phyloP scores from a whole-genome alignment of 495 filamentous ascomycete genomes.

The Endocarpon pusillum region DNA sequence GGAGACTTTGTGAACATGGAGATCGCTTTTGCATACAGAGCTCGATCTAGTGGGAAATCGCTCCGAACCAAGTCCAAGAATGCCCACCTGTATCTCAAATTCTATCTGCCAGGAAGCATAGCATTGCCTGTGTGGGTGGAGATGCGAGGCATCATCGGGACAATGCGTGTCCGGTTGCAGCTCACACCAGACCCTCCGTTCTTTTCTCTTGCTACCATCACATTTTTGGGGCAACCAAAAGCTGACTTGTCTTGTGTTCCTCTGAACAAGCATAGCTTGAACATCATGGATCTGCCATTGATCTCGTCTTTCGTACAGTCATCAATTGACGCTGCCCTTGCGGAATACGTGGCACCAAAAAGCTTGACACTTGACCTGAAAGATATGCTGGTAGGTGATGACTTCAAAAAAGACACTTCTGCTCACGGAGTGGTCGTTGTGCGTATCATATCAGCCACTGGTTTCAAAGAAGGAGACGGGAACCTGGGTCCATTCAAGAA shows the following conservation, averaged over 20 bases:
- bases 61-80: constrained; percentile 45
- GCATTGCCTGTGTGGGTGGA: constrained; percentile 57
- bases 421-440: constrained; percentile 47
- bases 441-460: constrained; percentile 40
- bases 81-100: constrained; percentile 49
- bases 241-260: constrained; percentile 53
- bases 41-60: constrained; percentile 34
- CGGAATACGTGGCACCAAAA: constrained; percentile 58
- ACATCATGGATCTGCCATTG: constrained; percentile 54
- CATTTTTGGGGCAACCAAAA: constrained; percentile 59
- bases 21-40: constrained; percentile 50
- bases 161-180: constrained; percentile 46
- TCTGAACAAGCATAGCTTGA: constrained; percentile 44
- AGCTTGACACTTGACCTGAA: constrained; percentile 53
- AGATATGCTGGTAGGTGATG: constrained; percentile 57
- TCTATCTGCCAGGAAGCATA: constrained; percentile 43
- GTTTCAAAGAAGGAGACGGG: constrained; percentile 50
- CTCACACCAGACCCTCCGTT: constrained; percentile 58
- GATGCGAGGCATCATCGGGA: constrained; percentile 45
- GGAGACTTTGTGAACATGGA: constrained; percentile 59
- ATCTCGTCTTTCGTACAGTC: constrained; percentile 59
- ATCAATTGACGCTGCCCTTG: constrained; percentile 50
- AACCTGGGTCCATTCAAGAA: constrained; percentile 32
- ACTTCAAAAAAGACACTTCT: constrained; percentile 56
- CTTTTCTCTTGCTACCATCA: constrained; percentile 49